Percentiles rank a stretch among this genome's conserved stretches.
Evolutionary conservation across 2,329 filamentous ascomycete genomes (phyloP).

Genomic region (Drechslera avenae): DNA sequence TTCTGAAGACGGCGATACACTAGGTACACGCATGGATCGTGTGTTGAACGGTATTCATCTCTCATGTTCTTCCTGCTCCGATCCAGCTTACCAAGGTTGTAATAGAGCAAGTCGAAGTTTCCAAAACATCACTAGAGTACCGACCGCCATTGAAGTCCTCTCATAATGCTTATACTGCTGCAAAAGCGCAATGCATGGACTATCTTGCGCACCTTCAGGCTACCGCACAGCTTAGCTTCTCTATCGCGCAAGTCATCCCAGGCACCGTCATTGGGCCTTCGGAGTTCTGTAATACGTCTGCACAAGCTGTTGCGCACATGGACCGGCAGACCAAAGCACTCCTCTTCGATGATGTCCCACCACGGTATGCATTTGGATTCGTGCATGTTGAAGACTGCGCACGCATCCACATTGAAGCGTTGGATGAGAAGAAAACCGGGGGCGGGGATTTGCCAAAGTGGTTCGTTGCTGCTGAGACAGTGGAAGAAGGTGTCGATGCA

Average conservation of each 20-base stretch:
- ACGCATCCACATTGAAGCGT: conserved; percentile 37
- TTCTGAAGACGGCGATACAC: conserved; percentile 39
- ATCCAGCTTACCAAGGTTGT: neutral
- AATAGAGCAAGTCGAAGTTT: conserved; percentile 31
- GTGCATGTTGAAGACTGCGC: conserved; percentile 42
- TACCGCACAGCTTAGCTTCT: conserved; percentile 25
- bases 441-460: conserved; percentile 30
- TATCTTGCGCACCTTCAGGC: conserved; percentile 24
- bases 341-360: conserved; percentile 37
- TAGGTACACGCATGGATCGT: conserved; percentile 36
- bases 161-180: conserved; percentile 42
- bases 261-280: conserved; percentile 43
- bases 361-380: conserved; percentile 44
- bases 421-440: conserved; percentile 26
- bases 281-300: conserved; percentile 30
- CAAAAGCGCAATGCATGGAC: conserved; percentile 44
- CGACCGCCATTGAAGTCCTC: conserved; percentile 35
- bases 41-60: conserved; percentile 27
- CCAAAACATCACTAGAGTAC: conserved; percentile 27
- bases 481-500: conserved; percentile 24
- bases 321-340: conserved; percentile 42
- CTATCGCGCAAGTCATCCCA: conserved; percentile 41
- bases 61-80: neutral
- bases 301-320: conserved; percentile 27
- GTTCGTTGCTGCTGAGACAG: conserved; percentile 36